Evolutionary conservation across 1,139 yeast species (phyloP), one percentile per base, ranked within the genome.

Genomic region (Candida sp.): DNA sequence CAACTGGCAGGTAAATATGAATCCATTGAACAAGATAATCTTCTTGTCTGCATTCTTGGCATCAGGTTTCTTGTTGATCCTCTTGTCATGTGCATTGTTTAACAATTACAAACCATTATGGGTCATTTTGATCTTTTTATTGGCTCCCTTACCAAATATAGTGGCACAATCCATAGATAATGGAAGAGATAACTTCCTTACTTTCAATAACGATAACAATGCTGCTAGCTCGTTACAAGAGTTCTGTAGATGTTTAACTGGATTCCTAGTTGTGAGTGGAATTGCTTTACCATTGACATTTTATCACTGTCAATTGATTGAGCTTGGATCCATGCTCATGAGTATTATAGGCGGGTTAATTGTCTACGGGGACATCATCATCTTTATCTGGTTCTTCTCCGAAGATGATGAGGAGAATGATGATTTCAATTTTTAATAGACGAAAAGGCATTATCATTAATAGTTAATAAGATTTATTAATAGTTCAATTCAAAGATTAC

Each of bases 101-200:
- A 75, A 79, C 50, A 85, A 84, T 57, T 86, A 85, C 77, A 75
- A 75, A 48, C 90, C 93, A 39, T 65, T 86, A 43, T 80, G 83
- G 69, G 91, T 83, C 45, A 79, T 82, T 29, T 69, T 72, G 29
- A 74, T 85, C 43, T 85, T 84, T 60, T 70, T 85, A 41, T 45
- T 81, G 38, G 93, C 93, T 2, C 91, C 95, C 21, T 63, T 85
- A 43, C 93, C 91, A 27, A 84, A 84, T 57, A 51, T 60, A 69
- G 40, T 77, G 63, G 63, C 75, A 60, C 55, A 68, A 44, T 60
- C 72, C 4, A 63, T 73, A 25, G 81, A 62, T 54, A 70, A 51
- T 60, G 70, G 63, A 54, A 65, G 69, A 59, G 75, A 75, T 61
- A 87, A 82, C 57, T 84, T 84, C 58, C 75, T 84, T 67, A 80